Evolutionary conservation across 1,284 basidiomycete species (phyloP).

Genomic region (Papiliotrema nemorosa): DNA sequence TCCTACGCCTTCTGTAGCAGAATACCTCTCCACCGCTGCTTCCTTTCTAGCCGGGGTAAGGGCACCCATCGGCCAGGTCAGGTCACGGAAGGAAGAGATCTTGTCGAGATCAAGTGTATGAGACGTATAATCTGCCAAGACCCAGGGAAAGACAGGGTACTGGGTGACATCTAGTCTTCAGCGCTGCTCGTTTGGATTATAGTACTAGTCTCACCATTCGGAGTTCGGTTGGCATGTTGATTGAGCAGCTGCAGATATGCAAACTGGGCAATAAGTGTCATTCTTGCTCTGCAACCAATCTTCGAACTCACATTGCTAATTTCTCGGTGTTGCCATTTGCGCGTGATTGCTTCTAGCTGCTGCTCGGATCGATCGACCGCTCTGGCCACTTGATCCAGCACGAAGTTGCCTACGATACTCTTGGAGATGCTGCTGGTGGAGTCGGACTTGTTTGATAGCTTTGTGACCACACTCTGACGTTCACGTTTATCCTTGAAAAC

Average conservation of each 20-base stretch:
- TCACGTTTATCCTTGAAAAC: slow-evolving; percentile 70
- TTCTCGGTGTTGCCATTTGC: slow-evolving; percentile 78
- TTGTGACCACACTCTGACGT: slow-evolving; percentile 62
- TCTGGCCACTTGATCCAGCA: slow-evolving; percentile 47
- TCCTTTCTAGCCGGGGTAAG: slow-evolving; percentile 68
- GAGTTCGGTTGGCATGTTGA: slow-evolving; percentile 84
- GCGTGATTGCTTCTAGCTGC: slow-evolving; percentile 47
- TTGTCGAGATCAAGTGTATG: slow-evolving; percentile 66
- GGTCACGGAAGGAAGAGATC: slow-evolving; percentile 62
- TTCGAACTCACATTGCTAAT: slow-evolving; percentile 71
- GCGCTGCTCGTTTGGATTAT: slow-evolving; percentile 16
- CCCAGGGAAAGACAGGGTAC: slow-evolving; percentile 89
- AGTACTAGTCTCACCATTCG: slow-evolving; percentile 56
- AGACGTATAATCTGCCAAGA: slow-evolving; percentile 80
- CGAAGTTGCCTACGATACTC: slow-evolving; percentile 44
- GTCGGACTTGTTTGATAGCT: slow-evolving; percentile 52
- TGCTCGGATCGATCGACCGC: slow-evolving; percentile 45
- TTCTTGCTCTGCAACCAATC: background rate
- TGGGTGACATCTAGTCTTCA: slow-evolving; percentile 70
- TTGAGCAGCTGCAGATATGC: slow-evolving; percentile 82
- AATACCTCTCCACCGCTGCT: slow-evolving; percentile 70
- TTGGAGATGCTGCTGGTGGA: slow-evolving; percentile 39
- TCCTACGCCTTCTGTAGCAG: slow-evolving; percentile 70
- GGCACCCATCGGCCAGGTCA: slow-evolving; percentile 88
- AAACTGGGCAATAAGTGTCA: slow-evolving; percentile 56